Percentiles rank a stretch among this genome's conserved stretches.
Evolutionary conservation across 306 rosid species (phyloP).

Genomic region (Dryas drummondii): DNA sequence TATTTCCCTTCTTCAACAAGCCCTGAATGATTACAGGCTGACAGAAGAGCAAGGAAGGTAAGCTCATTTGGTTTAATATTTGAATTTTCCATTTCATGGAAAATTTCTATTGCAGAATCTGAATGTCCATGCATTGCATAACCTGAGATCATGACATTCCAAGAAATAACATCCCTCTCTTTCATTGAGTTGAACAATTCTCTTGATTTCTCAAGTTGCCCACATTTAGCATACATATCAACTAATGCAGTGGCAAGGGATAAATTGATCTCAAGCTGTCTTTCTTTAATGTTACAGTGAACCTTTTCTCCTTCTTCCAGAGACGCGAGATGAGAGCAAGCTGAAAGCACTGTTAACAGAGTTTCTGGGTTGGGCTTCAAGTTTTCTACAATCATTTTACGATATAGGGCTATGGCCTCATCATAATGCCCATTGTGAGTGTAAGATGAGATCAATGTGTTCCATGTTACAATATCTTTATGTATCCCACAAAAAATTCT

Average conservation of each 20-base stretch:
- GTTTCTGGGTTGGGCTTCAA: conserved; percentile 56
- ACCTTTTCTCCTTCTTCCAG: conserved; percentile 52
- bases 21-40: conserved; percentile 72
- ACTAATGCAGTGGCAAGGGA: conserved; percentile 65
- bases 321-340: conserved; percentile 70
- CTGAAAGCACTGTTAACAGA: conserved; percentile 52
- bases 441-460: conserved; percentile 65
- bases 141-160: conserved; percentile 78
- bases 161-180: conserved; percentile 62
- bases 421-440: conserved; percentile 38
- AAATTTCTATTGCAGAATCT: conserved; percentile 55
- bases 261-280: conserved; percentile 46
- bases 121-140: conserved; percentile 70
- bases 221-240: conserved; percentile 86
- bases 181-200: conserved; percentile 50
- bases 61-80: conserved; percentile 58
- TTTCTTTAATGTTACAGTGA: conserved; percentile 48
- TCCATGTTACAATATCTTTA: conserved; percentile 61
- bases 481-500: conserved; percentile 43
- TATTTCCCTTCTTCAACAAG: conserved; percentile 63
- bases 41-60: conserved; percentile 74
- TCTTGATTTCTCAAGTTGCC: conserved; percentile 60
- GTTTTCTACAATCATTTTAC: conserved; percentile 50
- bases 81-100: conserved; percentile 57
- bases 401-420: conserved; percentile 51